Base-by-base conservation (phyloP, 257 asterid species). In the Solanum tarapatanum region DNA sequence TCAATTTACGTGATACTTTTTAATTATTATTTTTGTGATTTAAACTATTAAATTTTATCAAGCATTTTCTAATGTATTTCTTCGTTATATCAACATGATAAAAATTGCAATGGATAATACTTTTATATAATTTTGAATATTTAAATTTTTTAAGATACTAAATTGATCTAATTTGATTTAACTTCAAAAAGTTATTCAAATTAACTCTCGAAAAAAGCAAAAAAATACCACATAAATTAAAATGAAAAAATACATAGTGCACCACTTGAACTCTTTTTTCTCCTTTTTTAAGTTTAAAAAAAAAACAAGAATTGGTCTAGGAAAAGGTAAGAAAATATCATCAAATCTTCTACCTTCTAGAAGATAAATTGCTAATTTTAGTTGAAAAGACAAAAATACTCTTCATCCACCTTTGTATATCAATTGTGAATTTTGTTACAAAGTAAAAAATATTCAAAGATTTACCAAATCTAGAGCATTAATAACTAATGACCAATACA, bases 141-240 rank as follows among this genome's bases (percentile, higher is more conserved):
- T 55, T 55, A 19, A 19, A 2, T 55, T 55, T 55, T 55, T 17
- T 17, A 17, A 55, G 9, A 55, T 55, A 19, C 24, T 55, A 55
- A 55, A 55, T 55, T 55, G 4, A 55, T 55, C 10, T 51, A 51
- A 51, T 51, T 51, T 16, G 3, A 55, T 55, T 55, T 17, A 55
- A 55, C 24, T 55, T 17, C 8, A 17, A 55, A 55, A 55, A 55
- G 8, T 55, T 19, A 55, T 2, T 55, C 24, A 55, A 55, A 55
- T 55, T 55, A 55, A 55, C 66, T 55, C 2, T 55, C 1, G 0
- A 55, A 55, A 0, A 55, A 55, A 6, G n/a, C 0, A 17, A 55
- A 55, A 55, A 2, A 1, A 19, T 55, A 55, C 2, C 24, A 55
- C 11, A 55, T 2, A 55, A 55, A 55, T 55, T 19, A 6, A 55